Evolutionary conservation across 2,329 filamentous ascomycete species (phyloP).

Genomic region (Seiridium unicorne): DNA sequence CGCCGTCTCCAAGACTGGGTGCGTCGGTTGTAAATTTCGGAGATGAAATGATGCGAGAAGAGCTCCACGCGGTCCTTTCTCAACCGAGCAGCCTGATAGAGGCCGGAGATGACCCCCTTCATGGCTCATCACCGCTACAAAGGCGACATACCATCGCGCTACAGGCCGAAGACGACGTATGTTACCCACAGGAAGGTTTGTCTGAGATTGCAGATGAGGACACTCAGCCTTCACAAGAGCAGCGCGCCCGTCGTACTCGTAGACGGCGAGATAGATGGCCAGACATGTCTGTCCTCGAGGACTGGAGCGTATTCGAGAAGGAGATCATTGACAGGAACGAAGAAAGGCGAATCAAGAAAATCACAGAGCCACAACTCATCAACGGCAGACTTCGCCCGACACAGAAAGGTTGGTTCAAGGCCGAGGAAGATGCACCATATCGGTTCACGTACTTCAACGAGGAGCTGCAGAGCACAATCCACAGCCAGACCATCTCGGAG

Average conservation of each 20-base stretch:
- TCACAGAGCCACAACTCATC: conserved; percentile 89
- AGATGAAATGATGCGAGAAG: conserved; percentile 70
- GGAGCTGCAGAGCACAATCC: conserved; percentile 91
- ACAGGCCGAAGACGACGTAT: conserved; percentile 82
- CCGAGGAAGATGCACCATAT: conserved; percentile 87
- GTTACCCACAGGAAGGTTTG: conserved; percentile 78
- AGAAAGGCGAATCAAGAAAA: conserved; percentile 81
- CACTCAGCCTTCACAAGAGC: conserved; percentile 45
- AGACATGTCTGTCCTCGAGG: conserved; percentile 77
- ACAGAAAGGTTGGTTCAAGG: conserved; percentile 77
- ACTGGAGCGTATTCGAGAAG: conserved; percentile 90
- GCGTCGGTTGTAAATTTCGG: conserved; percentile 56
- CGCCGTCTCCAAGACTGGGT: conserved; percentile 57
- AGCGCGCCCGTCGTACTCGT: conserved; percentile 36
- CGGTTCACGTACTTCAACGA: conserved; percentile 99
- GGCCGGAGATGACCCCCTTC: conserved; percentile 17
- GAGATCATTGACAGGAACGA: conserved; percentile 66
- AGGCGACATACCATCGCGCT: conserved; percentile 59
- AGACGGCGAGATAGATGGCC: conserved; percentile 79
- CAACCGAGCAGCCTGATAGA: conserved; percentile 12
- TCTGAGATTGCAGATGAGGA: conserved; percentile 84
- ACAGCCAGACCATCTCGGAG: conserved; percentile 93
- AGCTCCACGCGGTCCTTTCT: conserved; percentile 42
- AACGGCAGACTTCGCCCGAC: conserved; percentile 84
- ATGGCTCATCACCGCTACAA: conserved; percentile 32